Evolutionary conservation across 306 rosid genomes (phyloP).

Genomic region (Albizia julibrissin): DNA sequence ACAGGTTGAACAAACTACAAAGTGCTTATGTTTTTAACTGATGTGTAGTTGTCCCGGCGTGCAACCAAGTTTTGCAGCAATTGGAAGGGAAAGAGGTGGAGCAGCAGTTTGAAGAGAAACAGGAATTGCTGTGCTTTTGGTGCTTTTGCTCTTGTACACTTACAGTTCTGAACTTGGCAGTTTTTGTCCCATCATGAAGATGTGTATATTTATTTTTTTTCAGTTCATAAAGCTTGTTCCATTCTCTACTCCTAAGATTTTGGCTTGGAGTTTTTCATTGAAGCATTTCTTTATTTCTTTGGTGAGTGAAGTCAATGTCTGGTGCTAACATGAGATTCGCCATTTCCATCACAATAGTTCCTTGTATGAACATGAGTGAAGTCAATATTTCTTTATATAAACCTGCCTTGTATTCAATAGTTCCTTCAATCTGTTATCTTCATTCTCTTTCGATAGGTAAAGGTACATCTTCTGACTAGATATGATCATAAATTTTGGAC

Average conservation of each 20-base stretch:
- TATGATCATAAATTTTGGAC: no score
- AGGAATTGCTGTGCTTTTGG: neutral
- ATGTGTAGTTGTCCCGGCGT: neutral
- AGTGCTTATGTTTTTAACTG: neutral
- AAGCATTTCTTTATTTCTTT: neutral
- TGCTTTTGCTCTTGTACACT: neutral
- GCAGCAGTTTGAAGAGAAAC: neutral
- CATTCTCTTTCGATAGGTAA: neutral
- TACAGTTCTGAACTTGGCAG: neutral
- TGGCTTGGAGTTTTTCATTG: neutral
- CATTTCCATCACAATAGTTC: no score
- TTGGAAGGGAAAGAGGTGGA: no score
- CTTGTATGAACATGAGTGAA: no score
- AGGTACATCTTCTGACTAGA: no score
- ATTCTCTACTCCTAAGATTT: neutral
- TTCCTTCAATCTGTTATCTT: no score
- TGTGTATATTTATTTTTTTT: neutral
- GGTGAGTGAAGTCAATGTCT: neutral
- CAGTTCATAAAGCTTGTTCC: neutral
- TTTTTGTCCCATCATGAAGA: neutral
- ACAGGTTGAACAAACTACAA: neutral
- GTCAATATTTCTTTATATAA: no score
- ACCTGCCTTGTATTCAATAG: neutral
- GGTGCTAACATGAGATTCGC: neutral
- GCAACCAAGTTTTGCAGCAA: no score